Conservation (phyloP, 441 rosid species). For the Adansonia grandidieri region DNA sequence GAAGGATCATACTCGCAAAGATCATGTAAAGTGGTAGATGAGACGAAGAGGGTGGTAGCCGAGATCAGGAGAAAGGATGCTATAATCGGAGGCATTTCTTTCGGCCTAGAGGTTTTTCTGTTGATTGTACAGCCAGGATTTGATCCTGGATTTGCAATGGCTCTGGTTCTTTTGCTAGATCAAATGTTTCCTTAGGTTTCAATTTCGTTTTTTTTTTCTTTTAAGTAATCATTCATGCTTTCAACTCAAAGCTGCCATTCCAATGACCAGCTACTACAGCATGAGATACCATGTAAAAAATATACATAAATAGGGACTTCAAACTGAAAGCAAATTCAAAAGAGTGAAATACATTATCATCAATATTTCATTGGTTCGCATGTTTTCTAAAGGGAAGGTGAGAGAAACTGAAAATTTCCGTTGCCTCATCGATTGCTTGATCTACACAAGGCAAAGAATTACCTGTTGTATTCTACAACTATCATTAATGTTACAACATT, state of each 20-base stretch:
- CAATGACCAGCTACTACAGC: background rate
- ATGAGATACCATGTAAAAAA: background rate
- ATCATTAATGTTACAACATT: constrained; percentile 30
- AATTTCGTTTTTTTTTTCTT: too few relatives aligned
- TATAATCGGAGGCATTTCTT: constrained; percentile 44
- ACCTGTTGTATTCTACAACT: constrained; percentile 41
- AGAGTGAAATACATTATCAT: background rate
- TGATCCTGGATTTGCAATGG: constrained; percentile 76
- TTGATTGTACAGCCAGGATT: constrained; percentile 54
- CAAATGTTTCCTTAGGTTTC: constrained; percentile 60
- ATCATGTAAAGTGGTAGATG: constrained; percentile 64
- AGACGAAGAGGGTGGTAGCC: constrained; percentile 52
- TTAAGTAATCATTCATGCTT: background rate
- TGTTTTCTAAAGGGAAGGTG: background rate
- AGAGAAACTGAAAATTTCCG: constrained; percentile 37
- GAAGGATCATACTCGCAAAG: constrained; percentile 70
- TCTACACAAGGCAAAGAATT: constrained; percentile 50
- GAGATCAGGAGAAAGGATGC: constrained; percentile 72
- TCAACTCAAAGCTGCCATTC: background rate
- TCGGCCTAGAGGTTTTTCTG: constrained; percentile 70
- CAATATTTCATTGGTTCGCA: background rate
- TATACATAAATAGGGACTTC: background rate
- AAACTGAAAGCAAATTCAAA: background rate
- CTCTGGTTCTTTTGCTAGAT: constrained; percentile 70
- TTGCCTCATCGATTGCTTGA: constrained; percentile 50